These are phyloP conservation scores for Nectriaceae sp. DNA, from an alignment of 2,329 filamentous ascomycete species.

Conservation along the genomic window DNA sequence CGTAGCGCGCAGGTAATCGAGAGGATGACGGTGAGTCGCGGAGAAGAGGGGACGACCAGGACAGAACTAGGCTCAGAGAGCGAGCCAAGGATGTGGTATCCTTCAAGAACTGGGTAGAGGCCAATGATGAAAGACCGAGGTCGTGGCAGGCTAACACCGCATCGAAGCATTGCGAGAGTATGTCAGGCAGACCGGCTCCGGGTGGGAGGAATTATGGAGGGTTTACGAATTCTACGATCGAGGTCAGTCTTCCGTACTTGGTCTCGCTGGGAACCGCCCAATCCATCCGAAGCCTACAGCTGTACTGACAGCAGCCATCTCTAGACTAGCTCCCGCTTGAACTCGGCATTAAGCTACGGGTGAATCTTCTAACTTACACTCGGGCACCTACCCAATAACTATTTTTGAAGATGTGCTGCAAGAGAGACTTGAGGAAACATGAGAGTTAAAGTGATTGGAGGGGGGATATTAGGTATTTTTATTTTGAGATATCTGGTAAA, in stretches of 20 bases:
- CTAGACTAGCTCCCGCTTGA: slow-evolving; percentile 8
- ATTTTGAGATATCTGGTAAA: too few species aligned
- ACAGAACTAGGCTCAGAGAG: neutral
- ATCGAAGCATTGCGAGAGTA: slow-evolving; percentile 11
- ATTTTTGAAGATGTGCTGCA: too few species aligned
- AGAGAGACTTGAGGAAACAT: too few species aligned
- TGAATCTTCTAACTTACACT: too few species aligned
- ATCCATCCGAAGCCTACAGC: neutral
- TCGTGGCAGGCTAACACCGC: slow-evolving; percentile 16
- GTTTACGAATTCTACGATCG: slow-evolving; percentile 14
- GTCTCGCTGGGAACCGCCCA: neutral
- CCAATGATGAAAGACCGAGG: slow-evolving; percentile 9
- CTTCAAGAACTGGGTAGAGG: slow-evolving; percentile 2
- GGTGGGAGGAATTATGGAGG: slow-evolving; percentile 10
- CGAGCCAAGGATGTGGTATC: neutral
- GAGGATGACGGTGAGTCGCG: slow-evolving; percentile 1
- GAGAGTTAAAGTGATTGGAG: too few species aligned
- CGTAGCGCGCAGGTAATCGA: slow-evolving; percentile 3
- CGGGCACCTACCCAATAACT: too few species aligned
- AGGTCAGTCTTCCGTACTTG: slow-evolving; percentile 8
- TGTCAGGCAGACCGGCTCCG: slow-evolving; percentile 3
- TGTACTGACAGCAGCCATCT: neutral
- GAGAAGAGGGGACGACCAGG: neutral
- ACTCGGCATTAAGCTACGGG: slow-evolving; percentile 11
- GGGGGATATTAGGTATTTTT: too few species aligned